Evolutionary conservation across 345 rosid species (phyloP).

Genomic region (Linum tenue): DNA sequence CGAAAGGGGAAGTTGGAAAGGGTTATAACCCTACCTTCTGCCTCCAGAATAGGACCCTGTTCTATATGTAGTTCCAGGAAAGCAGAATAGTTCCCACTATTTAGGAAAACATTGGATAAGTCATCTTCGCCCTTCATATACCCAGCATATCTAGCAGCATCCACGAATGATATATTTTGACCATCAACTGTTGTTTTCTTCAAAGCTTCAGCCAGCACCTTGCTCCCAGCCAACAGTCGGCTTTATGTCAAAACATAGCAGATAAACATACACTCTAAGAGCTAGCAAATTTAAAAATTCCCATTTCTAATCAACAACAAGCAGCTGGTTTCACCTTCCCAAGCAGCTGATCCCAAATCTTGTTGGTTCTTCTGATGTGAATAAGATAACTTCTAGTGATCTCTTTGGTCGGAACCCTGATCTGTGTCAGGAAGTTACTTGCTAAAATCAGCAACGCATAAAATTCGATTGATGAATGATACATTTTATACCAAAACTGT

Average conservation of each 20-base stretch:
- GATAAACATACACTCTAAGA: slow-evolving; percentile 2
- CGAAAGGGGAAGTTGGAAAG: not conserved
- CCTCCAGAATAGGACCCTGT: slow-evolving; percentile 89
- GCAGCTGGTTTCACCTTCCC: slow-evolving; percentile 56
- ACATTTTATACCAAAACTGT: no score
- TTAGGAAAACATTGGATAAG: slow-evolving; percentile 49
- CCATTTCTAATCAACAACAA: not conserved
- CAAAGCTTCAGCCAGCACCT: slow-evolving; percentile 47
- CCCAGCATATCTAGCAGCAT: slow-evolving; percentile 81
- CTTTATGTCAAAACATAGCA: slow-evolving; percentile 31
- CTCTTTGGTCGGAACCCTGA: slow-evolving; percentile 79
- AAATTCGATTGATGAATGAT: no score
- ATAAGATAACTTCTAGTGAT: slow-evolving; percentile 70
- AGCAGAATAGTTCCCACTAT: slow-evolving; percentile 64
- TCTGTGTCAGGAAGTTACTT: slow-evolving; percentile 25
- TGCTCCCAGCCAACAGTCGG: slow-evolving; percentile 73
- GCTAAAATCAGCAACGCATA: no score
- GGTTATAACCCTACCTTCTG: slow-evolving; percentile 46
- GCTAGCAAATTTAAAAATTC: no score
- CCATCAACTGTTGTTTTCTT: slow-evolving; percentile 48
- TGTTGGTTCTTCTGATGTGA: slow-evolving; percentile 96
- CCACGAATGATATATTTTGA: slow-evolving; percentile 64
- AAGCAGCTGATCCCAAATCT: slow-evolving; percentile 89
- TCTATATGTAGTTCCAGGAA: slow-evolving; percentile 92
- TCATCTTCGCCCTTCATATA: slow-evolving; percentile 51